Evolutionary conservation across 495 filamentous ascomycete species (phyloP).

Genomic region (Penicillium diatomitis): DNA sequence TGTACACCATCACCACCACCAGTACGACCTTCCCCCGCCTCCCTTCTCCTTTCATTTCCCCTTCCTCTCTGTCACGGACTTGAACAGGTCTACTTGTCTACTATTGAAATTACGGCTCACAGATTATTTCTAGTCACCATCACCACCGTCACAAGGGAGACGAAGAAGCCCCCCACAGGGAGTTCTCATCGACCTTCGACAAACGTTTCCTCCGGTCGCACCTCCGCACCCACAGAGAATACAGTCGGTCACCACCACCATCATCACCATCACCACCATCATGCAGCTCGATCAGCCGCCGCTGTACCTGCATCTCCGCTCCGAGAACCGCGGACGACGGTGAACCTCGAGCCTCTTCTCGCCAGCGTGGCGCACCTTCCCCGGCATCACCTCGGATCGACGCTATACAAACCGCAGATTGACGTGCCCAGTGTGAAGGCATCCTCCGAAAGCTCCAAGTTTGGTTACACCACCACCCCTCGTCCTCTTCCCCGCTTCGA

Average conservation of each 20-base stretch:
- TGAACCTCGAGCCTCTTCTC: slow-evolving; percentile 58
- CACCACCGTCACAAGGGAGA: slow-evolving; percentile 65
- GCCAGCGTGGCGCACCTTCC: slow-evolving; percentile 59
- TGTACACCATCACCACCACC: slow-evolving; percentile 47
- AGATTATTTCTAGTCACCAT: slow-evolving; percentile 47
- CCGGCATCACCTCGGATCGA: slow-evolving; percentile 74
- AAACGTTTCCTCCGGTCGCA: slow-evolving; percentile 24
- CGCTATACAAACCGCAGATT: slow-evolving; percentile 44
- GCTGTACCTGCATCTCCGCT: slow-evolving; percentile 31
- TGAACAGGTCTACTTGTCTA: too few species aligned
- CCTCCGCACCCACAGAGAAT: slow-evolving; percentile 27
- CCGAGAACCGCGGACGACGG: slow-evolving; percentile 53
- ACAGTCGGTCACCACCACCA: slow-evolving; percentile 38
- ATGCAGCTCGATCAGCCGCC: slow-evolving; percentile 21
- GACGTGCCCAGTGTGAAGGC: slow-evolving; percentile 37
- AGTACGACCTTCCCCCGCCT: slow-evolving; percentile 38
- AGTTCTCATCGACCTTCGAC: slow-evolving; percentile 27
- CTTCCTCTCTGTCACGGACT: too few species aligned
- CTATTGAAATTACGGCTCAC: too few species aligned
- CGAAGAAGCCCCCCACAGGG: slow-evolving; percentile 45
- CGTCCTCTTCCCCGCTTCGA: slow-evolving; percentile 70
- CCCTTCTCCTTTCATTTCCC: too few species aligned
- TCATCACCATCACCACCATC: slow-evolving; percentile 48
- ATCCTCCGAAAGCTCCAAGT: slow-evolving; percentile 45
- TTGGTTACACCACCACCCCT: slow-evolving; percentile 61